phyloP scores from a whole-genome alignment of 805 yeast species.

The Schizosaccharomyces lindneri region DNA sequence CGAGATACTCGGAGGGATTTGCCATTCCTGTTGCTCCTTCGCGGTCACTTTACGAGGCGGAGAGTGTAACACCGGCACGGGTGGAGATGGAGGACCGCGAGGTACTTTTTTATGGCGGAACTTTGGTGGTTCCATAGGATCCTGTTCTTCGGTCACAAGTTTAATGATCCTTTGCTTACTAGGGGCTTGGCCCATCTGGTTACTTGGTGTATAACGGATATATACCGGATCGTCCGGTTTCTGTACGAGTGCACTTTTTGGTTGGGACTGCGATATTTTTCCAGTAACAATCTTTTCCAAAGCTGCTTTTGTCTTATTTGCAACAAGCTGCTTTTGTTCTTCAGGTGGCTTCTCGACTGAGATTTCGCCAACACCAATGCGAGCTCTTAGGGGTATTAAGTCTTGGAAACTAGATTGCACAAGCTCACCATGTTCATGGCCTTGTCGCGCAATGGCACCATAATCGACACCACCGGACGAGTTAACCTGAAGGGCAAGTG shows the following conservation, averaged over 20 bases:
- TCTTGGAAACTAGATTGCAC: constrained; percentile 28
- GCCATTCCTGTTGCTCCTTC: constrained; percentile 60
- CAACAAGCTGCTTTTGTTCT: constrained; percentile 22
- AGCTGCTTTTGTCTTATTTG: constrained; percentile 31
- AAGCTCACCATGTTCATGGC: constrained; percentile 12
- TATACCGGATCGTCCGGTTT: constrained; percentile 18
- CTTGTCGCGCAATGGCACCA: constrained; percentile 14
- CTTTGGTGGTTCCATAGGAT: constrained; percentile 70
- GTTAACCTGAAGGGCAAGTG: constrained; percentile 12
- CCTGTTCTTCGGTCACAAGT: constrained; percentile 41
- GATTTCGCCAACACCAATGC: constrained; percentile 16
- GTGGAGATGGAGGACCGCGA: constrained; percentile 38
- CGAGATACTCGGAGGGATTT: constrained; percentile 73
- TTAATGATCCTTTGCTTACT: constrained; percentile 26
- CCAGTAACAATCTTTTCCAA: constrained; percentile 26
- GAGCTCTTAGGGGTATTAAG: constrained; percentile 35
- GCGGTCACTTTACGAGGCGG: constrained; percentile 30
- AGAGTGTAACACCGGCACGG: constrained; percentile 33
- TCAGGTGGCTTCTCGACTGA: constrained; percentile 22
- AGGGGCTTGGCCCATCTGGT: constrained; percentile 14
- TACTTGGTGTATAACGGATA: constrained; percentile 22
- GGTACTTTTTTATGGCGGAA: constrained; percentile 52
- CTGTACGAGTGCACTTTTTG: constrained; percentile 12
- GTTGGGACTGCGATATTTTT: constrained; percentile 15
- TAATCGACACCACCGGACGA: constrained; percentile 13